Percentiles rank a stretch among this genome's conserved stretches.
Conservation (phyloP, 169 alveolate genomes). For the Plasmodium chabaudi region DNA sequence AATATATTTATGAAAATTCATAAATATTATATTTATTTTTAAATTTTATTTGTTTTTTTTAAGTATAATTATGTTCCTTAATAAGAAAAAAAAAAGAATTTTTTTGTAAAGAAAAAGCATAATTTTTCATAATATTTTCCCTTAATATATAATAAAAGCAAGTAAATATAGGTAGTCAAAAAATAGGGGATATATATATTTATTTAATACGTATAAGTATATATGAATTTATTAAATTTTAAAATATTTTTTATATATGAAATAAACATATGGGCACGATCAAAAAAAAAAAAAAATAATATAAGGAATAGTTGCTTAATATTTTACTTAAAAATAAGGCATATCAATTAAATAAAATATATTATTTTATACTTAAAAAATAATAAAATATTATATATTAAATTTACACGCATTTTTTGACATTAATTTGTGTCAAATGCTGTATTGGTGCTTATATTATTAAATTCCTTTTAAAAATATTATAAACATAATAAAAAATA, state of each 20-base stretch:
- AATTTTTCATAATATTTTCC: not conserved
- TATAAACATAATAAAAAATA: too few relatives aligned
- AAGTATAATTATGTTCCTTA: conserved; percentile 1
- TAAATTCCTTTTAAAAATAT: too few relatives aligned
- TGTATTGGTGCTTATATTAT: too few relatives aligned
- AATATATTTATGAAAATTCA: conserved; percentile 1
- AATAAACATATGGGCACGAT: not conserved
- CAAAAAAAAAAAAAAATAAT: not conserved
- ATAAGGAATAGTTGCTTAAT: not conserved
- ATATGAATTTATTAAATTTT: not conserved
- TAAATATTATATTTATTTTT: not conserved
- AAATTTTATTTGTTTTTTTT: conserved; percentile 1
- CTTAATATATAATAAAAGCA: not conserved
- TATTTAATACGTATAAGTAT: not conserved
- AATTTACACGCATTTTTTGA: too few relatives aligned
- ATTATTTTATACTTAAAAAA: too few relatives aligned
- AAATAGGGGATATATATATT: conserved; percentile 2
- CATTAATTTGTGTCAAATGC: too few relatives aligned
- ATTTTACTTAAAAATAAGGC: not conserved
- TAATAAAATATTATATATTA: too few relatives aligned
- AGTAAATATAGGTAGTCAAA: conserved; percentile 12
- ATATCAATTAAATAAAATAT: too few relatives aligned
- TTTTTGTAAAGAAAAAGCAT: too few relatives aligned
- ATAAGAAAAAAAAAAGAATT: not conserved
- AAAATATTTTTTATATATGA: too few relatives aligned